A percentile compares a stretch with the other conserved stretches of the same genome.
Evolutionary conservation across 2,329 filamentous ascomycete species (phyloP).

Genomic region (Monilinia fructigena): DNA sequence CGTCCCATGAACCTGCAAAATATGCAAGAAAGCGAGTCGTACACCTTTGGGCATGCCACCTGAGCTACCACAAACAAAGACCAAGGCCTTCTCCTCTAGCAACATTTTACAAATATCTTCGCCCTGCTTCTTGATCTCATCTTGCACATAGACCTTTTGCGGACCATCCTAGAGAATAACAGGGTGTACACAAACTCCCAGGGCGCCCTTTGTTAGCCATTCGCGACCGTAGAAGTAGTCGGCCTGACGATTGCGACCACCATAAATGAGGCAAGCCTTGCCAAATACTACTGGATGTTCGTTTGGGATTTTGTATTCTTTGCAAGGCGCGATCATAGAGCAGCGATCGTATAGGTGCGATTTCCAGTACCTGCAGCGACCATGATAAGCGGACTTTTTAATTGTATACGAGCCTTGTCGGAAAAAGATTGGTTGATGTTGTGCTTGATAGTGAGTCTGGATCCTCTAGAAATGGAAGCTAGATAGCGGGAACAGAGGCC

Average conservation of each 20-base stretch:
- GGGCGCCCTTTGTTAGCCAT: conserved; percentile 52
- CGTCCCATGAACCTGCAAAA: conserved; percentile 46
- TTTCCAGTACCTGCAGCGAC: conserved; percentile 81
- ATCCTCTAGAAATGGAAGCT: conserved; percentile 58
- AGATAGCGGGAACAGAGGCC: conserved; percentile 92
- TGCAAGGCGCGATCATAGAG: conserved; percentile 65
- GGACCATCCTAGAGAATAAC: conserved; percentile 73
- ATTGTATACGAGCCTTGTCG: conserved; percentile 48
- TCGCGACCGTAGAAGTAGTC: conserved; percentile 84
- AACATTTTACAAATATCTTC: conserved; percentile 48
- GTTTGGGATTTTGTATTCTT: conserved; percentile 12
- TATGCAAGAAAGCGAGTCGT: conserved; percentile 62
- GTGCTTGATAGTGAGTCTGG: conserved; percentile 44
- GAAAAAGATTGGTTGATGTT: conserved; percentile 53
- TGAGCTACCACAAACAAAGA: conserved; percentile 58
- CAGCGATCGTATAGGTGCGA: conserved; percentile 80
- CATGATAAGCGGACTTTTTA: conserved; percentile 61
- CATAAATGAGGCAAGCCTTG: conserved; percentile 68
- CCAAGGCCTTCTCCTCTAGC: conserved; percentile 51
- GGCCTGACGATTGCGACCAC: conserved; percentile 68
- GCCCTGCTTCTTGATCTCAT: conserved; percentile 38
- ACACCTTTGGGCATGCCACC: conserved; percentile 72
- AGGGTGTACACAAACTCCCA: conserved; percentile 47
- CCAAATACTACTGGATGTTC: conserved; percentile 36
- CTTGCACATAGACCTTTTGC: conserved; percentile 66